These are phyloP conservation scores for Solanum hybrid DNA, from an alignment of 305 asterid genomes.

Conservation along the genomic window DNA sequence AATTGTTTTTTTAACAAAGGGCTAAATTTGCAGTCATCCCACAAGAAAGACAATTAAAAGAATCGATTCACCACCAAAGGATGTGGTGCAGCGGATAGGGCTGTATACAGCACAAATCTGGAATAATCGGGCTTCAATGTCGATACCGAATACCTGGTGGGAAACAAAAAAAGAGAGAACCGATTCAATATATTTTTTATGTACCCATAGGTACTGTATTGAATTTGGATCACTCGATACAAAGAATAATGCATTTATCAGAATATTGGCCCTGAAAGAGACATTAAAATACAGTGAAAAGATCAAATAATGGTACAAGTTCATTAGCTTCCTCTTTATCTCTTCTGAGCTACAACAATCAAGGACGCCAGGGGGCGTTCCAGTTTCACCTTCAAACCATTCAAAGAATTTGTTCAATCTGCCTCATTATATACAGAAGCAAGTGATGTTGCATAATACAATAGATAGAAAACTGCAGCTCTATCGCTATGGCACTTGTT, in stretches of 20 bases:
- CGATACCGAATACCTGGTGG: too few relatives aligned
- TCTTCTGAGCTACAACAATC: neutral
- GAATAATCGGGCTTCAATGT: too few relatives aligned
- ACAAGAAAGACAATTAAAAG: neutral
- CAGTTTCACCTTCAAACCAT: neutral
- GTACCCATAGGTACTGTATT: neutral
- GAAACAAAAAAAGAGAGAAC: too few relatives aligned
- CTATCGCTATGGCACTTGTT: neutral
- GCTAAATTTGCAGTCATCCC: neutral
- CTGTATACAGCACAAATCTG: too few relatives aligned
- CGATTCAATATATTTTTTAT: neutral
- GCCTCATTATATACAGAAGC: neutral
- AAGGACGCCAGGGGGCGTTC: neutral
- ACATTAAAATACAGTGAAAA: neutral
- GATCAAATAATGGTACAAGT: neutral
- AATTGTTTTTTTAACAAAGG: neutral
- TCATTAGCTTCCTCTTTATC: neutral
- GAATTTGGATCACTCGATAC: neutral
- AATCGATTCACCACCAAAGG: neutral
- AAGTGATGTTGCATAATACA: neutral
- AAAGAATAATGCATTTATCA: neutral
- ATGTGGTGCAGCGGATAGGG: too few relatives aligned
- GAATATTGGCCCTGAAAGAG: neutral
- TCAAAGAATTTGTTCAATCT: neutral
- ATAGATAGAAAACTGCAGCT: neutral